Evolutionary conservation across 208 protist species (phyloP).

Genomic region (Herpetomonas tarakana): DNA sequence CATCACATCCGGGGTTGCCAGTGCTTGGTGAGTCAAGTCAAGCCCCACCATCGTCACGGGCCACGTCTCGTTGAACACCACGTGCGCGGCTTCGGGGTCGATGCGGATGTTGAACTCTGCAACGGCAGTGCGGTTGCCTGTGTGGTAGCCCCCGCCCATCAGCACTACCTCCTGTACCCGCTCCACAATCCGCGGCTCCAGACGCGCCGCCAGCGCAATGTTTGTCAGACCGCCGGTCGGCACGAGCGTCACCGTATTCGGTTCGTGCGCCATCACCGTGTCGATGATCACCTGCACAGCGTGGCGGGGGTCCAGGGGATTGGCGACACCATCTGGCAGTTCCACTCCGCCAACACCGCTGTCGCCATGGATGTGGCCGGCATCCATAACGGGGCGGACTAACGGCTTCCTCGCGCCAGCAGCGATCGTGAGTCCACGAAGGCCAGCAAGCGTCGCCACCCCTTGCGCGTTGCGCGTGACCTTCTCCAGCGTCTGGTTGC

Average conservation of each 20-base stretch:
- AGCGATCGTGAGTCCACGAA: conserved; percentile 39
- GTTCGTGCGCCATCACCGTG: conserved; percentile 49
- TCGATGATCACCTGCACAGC: conserved; percentile 58
- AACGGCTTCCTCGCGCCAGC: conserved; percentile 42
- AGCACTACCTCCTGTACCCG: conserved; percentile 73
- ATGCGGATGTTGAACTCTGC: conserved; percentile 81
- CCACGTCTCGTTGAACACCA: conserved; percentile 68
- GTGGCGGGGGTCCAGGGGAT: conserved; percentile 32
- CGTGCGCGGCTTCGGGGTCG: conserved; percentile 76
- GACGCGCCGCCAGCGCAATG: conserved; percentile 59
- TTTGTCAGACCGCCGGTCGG: conserved; percentile 81
- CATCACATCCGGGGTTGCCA: conserved; percentile 43
- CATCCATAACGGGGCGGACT: conserved; percentile 29
- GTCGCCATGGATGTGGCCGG: conserved; percentile 74
- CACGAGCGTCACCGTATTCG: conserved; percentile 50
- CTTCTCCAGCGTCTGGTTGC: conserved; percentile 85
- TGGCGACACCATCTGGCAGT: conserved; percentile 22
- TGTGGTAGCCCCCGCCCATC: conserved; percentile 70
- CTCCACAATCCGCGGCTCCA: conserved; percentile 68
- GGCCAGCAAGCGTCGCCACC: conserved; percentile 32
- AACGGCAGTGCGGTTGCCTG: conserved; percentile 49
- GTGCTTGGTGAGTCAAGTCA: conserved; percentile 78
- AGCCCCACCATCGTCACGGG: conserved; percentile 77
- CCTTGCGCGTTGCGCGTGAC: conserved; percentile 62
- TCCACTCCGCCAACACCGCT: conserved; percentile 46